Evolutionary conservation across 169 alveolate species (phyloP).

Genomic region (Cryptosporidium tyzzeri): DNA sequence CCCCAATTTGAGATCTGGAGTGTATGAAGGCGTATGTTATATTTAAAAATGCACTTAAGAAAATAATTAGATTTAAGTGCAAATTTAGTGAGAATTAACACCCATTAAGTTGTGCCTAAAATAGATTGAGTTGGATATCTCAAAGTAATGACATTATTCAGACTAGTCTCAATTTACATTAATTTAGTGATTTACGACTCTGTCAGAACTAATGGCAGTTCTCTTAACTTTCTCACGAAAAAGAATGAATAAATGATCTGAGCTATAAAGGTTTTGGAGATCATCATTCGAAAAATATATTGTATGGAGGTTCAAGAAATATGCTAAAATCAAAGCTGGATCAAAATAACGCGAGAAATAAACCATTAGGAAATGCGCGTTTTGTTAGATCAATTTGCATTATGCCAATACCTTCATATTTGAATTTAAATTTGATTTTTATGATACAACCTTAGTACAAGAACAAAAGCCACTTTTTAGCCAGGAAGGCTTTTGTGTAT

Average conservation of each 20-base stretch:
- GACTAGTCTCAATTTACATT: neutral
- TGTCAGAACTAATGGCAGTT: neutral
- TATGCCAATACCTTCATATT: neutral
- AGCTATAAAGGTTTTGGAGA: neutral
- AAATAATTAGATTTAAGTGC: neutral
- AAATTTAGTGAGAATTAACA: neutral
- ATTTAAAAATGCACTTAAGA: neutral
- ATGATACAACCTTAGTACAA: conserved; percentile 7
- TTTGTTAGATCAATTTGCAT: neutral
- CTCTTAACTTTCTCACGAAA: neutral
- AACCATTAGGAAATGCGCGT: neutral
- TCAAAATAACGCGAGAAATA: neutral
- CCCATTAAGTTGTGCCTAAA: neutral
- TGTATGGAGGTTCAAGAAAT: neutral
- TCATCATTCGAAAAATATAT: neutral
- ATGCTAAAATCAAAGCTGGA: neutral
- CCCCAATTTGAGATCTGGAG: neutral
- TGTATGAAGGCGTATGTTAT: neutral
- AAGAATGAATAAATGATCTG: neutral
- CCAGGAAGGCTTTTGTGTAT: neutral
- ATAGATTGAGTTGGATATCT: neutral
- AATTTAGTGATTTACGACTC: neutral
- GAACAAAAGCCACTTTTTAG: conserved; percentile 21
- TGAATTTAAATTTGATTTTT: neutral
- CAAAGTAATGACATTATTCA: neutral